Percentiles rank a stretch among this genome's conserved stretches.
These are phyloP conservation scores for Penicillium concentricum DNA, from an alignment of 2,329 filamentous ascomycete species.

Conservation along the genomic window DNA sequence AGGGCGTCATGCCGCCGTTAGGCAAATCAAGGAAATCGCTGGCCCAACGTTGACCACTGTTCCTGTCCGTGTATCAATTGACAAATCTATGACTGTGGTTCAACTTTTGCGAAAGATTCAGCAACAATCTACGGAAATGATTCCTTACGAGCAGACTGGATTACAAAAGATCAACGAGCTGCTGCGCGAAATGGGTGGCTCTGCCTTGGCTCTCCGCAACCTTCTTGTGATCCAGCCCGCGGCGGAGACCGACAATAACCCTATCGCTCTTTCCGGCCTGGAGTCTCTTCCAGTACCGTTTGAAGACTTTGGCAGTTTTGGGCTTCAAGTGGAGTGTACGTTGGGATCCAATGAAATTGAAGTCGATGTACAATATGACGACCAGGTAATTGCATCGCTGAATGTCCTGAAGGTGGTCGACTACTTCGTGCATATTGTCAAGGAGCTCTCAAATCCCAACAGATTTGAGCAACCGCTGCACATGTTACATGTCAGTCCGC, in stretches of 20 bases:
- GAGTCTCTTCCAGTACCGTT: not conserved
- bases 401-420: not conserved
- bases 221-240: not conserved
- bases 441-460: no score
- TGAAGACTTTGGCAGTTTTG: not conserved
- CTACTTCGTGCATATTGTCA: no score
- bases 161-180: not conserved
- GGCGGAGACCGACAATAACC: not conserved
- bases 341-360: not conserved
- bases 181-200: not conserved
- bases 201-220: not conserved
- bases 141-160: slow-evolving; percentile 7
- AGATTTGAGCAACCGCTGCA: not conserved
- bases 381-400: not conserved
- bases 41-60: slow-evolving; percentile 43
- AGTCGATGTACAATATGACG: not conserved
- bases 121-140: not conserved
- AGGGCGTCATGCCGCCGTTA: slow-evolving; percentile 37
- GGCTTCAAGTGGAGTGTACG: not conserved
- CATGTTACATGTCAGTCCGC: not conserved
- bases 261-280: not conserved
- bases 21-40: slow-evolving; percentile 38
- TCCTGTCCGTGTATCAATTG: slow-evolving; percentile 18
- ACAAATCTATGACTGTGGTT: not conserved
- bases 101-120: not conserved